Evolutionary conservation across 805 yeast species (phyloP).

Genomic region (Pichia deserticola): DNA sequence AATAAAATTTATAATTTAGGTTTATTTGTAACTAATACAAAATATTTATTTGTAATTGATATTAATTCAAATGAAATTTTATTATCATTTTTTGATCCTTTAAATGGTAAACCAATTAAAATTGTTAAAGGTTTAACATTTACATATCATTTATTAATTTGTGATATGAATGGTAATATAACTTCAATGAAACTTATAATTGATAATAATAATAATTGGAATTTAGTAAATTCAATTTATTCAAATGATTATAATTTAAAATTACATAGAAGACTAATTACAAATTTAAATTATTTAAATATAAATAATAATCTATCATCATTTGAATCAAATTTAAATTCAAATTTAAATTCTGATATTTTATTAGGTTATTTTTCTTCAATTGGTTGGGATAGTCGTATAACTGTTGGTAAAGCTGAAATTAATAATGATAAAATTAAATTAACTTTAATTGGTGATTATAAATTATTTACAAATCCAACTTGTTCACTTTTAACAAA

Average conservation of each 20-base stretch:
- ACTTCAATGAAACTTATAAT: background rate
- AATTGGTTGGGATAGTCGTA: conserved; percentile 51
- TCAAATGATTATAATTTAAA: conserved; percentile 6
- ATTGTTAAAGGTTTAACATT: conserved; percentile 15
- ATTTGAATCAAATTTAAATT: no score
- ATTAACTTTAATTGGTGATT: conserved; percentile 17
- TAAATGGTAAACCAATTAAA: conserved; percentile 17
- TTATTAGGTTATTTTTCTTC: conserved; percentile 36
- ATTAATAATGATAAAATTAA: conserved; percentile 6
- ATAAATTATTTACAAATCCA: conserved; percentile 42
- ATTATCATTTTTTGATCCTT: conserved; percentile 9
- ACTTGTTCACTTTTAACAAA: conserved; percentile 37
- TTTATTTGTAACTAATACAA: conserved; percentile 24
- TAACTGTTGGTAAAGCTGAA: conserved; percentile 28
- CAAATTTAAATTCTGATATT: background rate
- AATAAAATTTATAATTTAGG: conserved; percentile 9
- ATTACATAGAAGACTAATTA: conserved; percentile 26
- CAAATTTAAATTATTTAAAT: conserved; percentile 12
- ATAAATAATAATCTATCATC: background rate
- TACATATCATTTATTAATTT: conserved; percentile 19
- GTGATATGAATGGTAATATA: conserved; percentile 29
- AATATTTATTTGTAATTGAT: conserved; percentile 20
- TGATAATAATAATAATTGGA: background rate
- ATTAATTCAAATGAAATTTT: conserved; percentile 13
- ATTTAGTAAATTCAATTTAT: background rate